Evolutionary conservation across 208 protist genomes (phyloP), one percentile per base, ranked within the genome.

Genomic region (Borovskyia barvae): DNA sequence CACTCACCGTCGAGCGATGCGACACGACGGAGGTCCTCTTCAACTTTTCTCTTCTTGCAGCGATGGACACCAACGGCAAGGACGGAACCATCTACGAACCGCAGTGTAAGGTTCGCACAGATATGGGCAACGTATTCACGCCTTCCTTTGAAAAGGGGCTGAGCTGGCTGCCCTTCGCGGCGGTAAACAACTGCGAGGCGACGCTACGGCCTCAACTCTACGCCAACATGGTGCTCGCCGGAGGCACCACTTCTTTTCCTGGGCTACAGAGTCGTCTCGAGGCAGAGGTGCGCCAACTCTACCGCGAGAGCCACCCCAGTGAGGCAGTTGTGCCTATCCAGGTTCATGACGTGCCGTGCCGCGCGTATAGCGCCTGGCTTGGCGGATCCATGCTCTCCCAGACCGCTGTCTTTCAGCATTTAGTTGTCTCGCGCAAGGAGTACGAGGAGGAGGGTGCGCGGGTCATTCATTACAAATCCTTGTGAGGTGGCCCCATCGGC

Each of bases 201-300:
- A 68, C 84, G n/a, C 77, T 97, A 36, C 75, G 91, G 39, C 66
- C 82, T 25, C 80, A 92, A 68, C 88, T 98, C 29, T 97, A 95
- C 75, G 61, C 52, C 17, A 97, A 97, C 65, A 96, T 98, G 39
- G 82, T 98, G 53, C 58, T 98, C 5, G 89, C 91, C 22, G 96
- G 97, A 26, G 95, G 94, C 39, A 92, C 77, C 12, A 79, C 96
- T 5, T 80, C 95, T 29, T 96, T 97, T 43, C 75, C 72, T 2
- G 93, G 93, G 1, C 75, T 94, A 22, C 64, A 82, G 26, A 66
- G 69, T 9, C 78, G 97, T 22, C 62, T 99, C 29, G 79, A 95
- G 58, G 72, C 77, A 9, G 96, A 98, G 56, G 72, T 97, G 40
- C 74, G 78, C 20, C 85, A 92, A 59, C 77, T 95, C 12, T 98